These are phyloP conservation scores for Crotalaria pallida DNA, from an alignment of 306 rosid genomes.

Conservation along the genomic window DNA sequence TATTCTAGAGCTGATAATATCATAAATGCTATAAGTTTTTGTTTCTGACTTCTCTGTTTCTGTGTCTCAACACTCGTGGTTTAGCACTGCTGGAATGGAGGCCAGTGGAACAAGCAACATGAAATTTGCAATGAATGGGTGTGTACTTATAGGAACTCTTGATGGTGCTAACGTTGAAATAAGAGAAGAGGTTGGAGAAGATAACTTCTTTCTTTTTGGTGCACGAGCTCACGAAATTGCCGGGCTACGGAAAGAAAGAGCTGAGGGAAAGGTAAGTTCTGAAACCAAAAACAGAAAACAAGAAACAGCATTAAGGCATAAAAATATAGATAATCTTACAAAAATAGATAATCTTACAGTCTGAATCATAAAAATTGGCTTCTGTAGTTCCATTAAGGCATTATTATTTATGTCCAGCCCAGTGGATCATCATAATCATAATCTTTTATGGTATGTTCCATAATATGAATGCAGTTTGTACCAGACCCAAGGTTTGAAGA, in stretches of 20 bases:
- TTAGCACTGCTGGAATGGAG: slow-evolving; percentile 96
- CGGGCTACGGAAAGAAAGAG: slow-evolving; percentile 76
- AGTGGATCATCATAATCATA: not conserved
- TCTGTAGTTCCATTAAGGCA: not conserved
- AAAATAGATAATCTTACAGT: not conserved
- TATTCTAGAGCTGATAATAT: not conserved
- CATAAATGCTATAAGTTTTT: not conserved
- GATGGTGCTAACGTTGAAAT: slow-evolving; percentile 98
- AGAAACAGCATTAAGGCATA: not conserved
- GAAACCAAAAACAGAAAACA: not conserved
- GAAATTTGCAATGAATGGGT: slow-evolving; percentile 97
- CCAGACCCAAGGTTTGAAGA: slow-evolving; percentile 86
- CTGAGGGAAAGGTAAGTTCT: slow-evolving; percentile 67
- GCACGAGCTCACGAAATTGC: slow-evolving; percentile 80
- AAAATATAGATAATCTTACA: slow-evolving; percentile 8
- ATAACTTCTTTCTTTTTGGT: slow-evolving; percentile 86
- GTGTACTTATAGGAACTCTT: slow-evolving; percentile 80
- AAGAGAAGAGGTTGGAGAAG: slow-evolving; percentile 90
- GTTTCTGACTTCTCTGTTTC: not conserved
- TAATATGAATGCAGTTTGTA: slow-evolving; percentile 49
- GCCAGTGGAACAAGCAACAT: slow-evolving; percentile 99
- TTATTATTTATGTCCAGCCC: not conserved
- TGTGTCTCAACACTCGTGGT: not conserved
- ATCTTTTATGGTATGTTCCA: not conserved
- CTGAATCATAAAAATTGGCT: not conserved